Conservation (phyloP, 768 basidiomycete genomes). For the Lenzites betulinus region DNA sequence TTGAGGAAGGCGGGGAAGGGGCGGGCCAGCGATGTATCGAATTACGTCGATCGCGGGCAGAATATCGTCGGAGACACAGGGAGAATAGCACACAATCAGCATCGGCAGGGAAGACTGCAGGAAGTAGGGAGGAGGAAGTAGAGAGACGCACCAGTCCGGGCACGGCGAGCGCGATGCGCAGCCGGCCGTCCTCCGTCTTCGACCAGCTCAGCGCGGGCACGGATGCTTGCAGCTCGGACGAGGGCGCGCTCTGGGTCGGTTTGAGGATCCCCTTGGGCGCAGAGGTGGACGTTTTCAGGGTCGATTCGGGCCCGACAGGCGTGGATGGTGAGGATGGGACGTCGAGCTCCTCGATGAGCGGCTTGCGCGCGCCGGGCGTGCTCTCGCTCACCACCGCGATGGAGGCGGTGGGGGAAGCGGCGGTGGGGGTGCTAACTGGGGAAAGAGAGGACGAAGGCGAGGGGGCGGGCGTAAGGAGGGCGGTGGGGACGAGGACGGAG, state of each 20-base stretch:
- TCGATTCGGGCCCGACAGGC: too few species aligned
- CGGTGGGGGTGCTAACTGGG: too few species aligned
- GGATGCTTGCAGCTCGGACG: background rate
- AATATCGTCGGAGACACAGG: too few species aligned
- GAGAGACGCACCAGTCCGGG: constrained; percentile 56
- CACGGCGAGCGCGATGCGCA: constrained; percentile 51
- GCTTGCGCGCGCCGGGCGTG: constrained; percentile 27
- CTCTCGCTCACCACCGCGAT: background rate
- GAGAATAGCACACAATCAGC: too few species aligned
- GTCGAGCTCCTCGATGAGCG: constrained; percentile 52
- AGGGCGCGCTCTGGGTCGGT: background rate
- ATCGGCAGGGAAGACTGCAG: too few species aligned
- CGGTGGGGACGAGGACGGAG: constrained; percentile 54
- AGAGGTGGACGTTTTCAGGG: constrained; percentile 8
- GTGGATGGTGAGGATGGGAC: constrained; percentile 1
- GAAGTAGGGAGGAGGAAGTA: background rate
- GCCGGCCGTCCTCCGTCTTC: constrained; percentile 45
- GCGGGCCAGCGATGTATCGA: background rate
- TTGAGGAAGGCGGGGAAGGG: background rate
- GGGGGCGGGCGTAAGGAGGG: constrained; percentile 34
- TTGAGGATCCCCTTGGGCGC: constrained; percentile 49
- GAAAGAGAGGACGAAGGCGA: constrained; percentile 19
- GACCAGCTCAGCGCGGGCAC: constrained; percentile 47
- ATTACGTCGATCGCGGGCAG: background rate
- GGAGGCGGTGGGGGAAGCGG: constrained; percentile 5